phyloP scores from a whole-genome alignment of 2,329 filamentous ascomycete genomes.

The Colletotrichum musae region DNA sequence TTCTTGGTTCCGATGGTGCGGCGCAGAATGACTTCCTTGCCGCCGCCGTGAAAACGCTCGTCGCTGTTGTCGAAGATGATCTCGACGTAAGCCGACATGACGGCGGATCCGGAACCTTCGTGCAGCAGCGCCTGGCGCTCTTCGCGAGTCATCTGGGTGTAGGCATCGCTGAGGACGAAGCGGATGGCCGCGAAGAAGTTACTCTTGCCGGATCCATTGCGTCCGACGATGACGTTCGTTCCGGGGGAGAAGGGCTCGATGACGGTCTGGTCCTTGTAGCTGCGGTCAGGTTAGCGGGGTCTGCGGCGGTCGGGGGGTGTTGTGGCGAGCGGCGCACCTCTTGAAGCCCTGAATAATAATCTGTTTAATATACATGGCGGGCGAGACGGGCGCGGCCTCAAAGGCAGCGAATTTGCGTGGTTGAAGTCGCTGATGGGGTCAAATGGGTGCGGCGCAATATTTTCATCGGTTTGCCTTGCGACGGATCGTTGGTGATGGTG shows the following conservation, averaged over 20 bases:
- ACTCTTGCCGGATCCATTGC: constrained; percentile 99
- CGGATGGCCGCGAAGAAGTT: constrained; percentile 99
- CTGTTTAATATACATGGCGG: constrained; percentile 97
- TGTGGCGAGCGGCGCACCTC: constrained; percentile 71
- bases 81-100: constrained; percentile 99
- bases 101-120: constrained; percentile 96
- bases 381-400: constrained; percentile 32
- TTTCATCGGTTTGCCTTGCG: constrained; percentile 33
- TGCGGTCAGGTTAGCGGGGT: constrained; percentile 54
- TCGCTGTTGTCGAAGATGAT: constrained; percentile 99
- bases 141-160: constrained; percentile 95
- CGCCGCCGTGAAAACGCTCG: constrained; percentile 93
- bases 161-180: constrained; percentile 97
- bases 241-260: constrained; percentile 98
- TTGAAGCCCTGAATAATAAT: constrained; percentile 99
- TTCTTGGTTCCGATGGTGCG: constrained; percentile 98
- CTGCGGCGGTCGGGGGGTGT: constrained; percentile 42
- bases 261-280: constrained; percentile 99
- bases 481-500: constrained; percentile 35
- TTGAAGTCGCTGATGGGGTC: constrained; percentile 30
- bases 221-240: constrained; percentile 98
- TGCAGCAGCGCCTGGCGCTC: constrained; percentile 97
- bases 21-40: constrained; percentile 89
- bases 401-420: constrained; percentile 36
- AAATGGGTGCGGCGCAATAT: constrained; percentile 29